Evolutionary conservation across 352 stramenopile species (phyloP), one percentile per base, ranked within the genome.

Genomic region (Phytophthora pluvialis): DNA sequence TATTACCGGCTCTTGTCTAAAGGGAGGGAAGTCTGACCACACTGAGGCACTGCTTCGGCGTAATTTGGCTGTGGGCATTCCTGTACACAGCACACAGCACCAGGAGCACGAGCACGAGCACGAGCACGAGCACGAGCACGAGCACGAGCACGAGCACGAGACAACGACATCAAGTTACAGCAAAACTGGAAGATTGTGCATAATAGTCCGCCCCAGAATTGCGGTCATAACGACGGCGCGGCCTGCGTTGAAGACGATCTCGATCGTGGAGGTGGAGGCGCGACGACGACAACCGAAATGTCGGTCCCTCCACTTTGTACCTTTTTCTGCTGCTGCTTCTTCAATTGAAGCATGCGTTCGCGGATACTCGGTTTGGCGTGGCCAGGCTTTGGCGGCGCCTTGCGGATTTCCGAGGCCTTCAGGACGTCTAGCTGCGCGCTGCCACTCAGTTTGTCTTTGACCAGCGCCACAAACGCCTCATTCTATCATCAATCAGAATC

Each of bases 361-460:
- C 78, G 78, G 39, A 88, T 79, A 33, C 74, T 84, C n/a, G 74
- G 53, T 31, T 81, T 81, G n/a, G 61, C 64, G 11, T 66, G 45
- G 8, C 65, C 61, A 29, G 66, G 58, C 46, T 77, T 78, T 9
- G 50, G 29, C 10, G 50, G 29, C 10, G 64, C 40, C 43, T 81
- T 81, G 38, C 77, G 83, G 50, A 66, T 53, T 42, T 88, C 70
- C 1, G 80, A 89, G 11, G 81, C 79, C 50, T 84, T 87, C n/a
- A 92, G 57, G 1, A 90, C 70, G 26, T 92, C 83, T 10, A 89
- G 51, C 51, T 88, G 81, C 1, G 70, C 70, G 1, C 64, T 83
- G 3, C 77, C 81, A 18, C 60, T 75, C 12, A 92, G 72, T 43
- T 88, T 86, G 29, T 72, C 54, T 65, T 92, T 89, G 13, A 75